phyloP scores from a whole-genome alignment of 1,139 yeast genomes.

The Kodamaea sp. region DNA sequence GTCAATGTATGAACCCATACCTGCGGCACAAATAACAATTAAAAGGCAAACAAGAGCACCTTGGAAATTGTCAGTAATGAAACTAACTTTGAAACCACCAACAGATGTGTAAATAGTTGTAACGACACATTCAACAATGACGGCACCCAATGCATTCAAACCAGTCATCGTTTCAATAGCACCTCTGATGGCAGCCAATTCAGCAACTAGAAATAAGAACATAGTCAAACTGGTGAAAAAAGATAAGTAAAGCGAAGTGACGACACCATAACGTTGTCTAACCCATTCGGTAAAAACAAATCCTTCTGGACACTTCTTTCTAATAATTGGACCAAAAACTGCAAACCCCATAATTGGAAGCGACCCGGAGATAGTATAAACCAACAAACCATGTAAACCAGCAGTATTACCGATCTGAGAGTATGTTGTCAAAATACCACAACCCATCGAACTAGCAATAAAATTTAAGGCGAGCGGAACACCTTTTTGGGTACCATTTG shows the following conservation, averaged over 20 bases:
- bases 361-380: slow-evolving; percentile 78
- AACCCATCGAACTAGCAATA: slow-evolving; percentile 90
- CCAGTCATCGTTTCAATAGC: slow-evolving; percentile 80
- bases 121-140: slow-evolving; percentile 82
- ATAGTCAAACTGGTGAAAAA: slow-evolving; percentile 81
- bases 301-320: slow-evolving; percentile 82
- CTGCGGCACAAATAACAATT: slow-evolving; percentile 68
- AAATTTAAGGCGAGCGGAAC: slow-evolving; percentile 81
- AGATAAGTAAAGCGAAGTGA: slow-evolving; percentile 71
- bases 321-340: slow-evolving; percentile 72
- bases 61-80: slow-evolving; percentile 84
- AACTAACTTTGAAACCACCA: slow-evolving; percentile 90
- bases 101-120: slow-evolving; percentile 82
- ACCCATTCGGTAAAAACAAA: slow-evolving; percentile 97
- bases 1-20: slow-evolving; percentile 74
- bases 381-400: slow-evolving; percentile 84
- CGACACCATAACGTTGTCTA: slow-evolving; percentile 67
- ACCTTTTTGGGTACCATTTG: slow-evolving; percentile 78
- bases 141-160: slow-evolving; percentile 72
- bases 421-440: slow-evolving; percentile 83
- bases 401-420: slow-evolving; percentile 82
- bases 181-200: slow-evolving; percentile 71
- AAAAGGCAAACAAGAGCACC: slow-evolving; percentile 69
- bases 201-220: slow-evolving; percentile 86
- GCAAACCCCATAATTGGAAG: slow-evolving; percentile 83